A percentile compares a stretch with the other conserved stretches of the same genome.
Evolutionary conservation across 371 early-diverging fungal genomes (phyloP).

Genomic region (Smittium culicis): DNA sequence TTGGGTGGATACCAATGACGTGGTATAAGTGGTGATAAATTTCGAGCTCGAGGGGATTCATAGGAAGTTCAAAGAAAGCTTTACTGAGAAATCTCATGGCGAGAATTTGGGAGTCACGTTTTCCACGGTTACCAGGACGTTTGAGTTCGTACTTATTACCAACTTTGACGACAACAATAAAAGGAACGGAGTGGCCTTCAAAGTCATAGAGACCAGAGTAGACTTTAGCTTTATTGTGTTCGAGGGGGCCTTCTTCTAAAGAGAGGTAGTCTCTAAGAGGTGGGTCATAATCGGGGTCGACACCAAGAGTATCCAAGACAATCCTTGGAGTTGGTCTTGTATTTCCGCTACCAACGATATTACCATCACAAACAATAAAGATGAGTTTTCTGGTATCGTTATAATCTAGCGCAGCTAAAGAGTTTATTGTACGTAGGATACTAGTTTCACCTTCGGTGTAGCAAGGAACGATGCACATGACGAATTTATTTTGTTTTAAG

Average conservation of each 20-base stretch:
- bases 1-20: conserved; percentile 68
- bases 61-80: conserved; percentile 73
- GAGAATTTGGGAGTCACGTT: conserved; percentile 97
- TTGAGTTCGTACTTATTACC: conserved; percentile 58
- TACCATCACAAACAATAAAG: conserved; percentile 73
- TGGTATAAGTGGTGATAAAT: conserved; percentile 77
- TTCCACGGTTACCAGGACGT: conserved; percentile 90
- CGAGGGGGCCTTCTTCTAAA: conserved; percentile 70
- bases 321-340: conserved; percentile 92
- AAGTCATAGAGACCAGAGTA: conserved; percentile 88
- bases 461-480: conserved; percentile 80
- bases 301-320: conserved; percentile 80
- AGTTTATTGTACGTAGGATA: conserved; percentile 75
- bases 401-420: conserved; percentile 68
- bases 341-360: conserved; percentile 89
- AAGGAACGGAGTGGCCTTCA: conserved; percentile 72
- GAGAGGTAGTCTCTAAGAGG: conserved; percentile 67
- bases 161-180: conserved; percentile 83
- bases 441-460: conserved; percentile 90
- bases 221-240: conserved; percentile 87
- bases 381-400: conserved; percentile 84
- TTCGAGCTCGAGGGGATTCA: conserved; percentile 75
- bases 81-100: conserved; percentile 91
- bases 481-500: conserved; percentile 71
- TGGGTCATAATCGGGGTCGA: conserved; percentile 75